phyloP scores from a whole-genome alignment of 1,139 yeast genomes.

The Yamadazyma atlantica region DNA sequence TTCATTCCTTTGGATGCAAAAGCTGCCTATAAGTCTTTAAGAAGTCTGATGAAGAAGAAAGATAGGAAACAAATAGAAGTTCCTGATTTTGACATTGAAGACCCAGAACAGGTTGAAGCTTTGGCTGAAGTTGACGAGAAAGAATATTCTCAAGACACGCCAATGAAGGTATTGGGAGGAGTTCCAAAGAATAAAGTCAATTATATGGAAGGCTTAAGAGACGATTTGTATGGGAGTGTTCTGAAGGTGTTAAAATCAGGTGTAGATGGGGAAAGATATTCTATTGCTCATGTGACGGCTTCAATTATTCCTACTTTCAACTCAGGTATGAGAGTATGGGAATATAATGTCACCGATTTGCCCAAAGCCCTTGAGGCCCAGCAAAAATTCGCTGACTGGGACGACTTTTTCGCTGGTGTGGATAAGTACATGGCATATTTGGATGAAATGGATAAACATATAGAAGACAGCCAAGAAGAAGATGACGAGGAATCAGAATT shows the following conservation, averaged over 20 bases:
- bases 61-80: constrained; percentile 11
- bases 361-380: constrained; percentile 13
- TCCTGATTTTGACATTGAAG: constrained; percentile 9
- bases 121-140: constrained; percentile 17
- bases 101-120: constrained; percentile 9
- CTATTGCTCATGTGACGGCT: constrained; percentile 68
- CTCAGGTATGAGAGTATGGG: constrained; percentile 84
- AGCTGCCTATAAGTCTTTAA: constrained; percentile 59
- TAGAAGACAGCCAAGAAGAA: constrained; percentile 8
- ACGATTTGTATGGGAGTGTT: constrained; percentile 47
- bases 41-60: constrained; percentile 16
- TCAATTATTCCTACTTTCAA: constrained; percentile 85
- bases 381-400: constrained; percentile 48
- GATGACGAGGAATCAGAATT: constrained; percentile 7
- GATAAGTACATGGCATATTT: constrained; percentile 30
- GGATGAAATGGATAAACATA: constrained; percentile 17
- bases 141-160: constrained; percentile 18
- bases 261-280: constrained; percentile 53
- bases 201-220: constrained; percentile 59
- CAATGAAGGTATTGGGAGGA: constrained; percentile 49
- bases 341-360: constrained; percentile 67
- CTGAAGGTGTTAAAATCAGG: constrained; percentile 49
- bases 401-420: constrained; percentile 49
- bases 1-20: constrained; percentile 74
- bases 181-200: constrained; percentile 62